Conservation (phyloP, 805 yeast genomes). For the Metschnikowia matae region DNA sequence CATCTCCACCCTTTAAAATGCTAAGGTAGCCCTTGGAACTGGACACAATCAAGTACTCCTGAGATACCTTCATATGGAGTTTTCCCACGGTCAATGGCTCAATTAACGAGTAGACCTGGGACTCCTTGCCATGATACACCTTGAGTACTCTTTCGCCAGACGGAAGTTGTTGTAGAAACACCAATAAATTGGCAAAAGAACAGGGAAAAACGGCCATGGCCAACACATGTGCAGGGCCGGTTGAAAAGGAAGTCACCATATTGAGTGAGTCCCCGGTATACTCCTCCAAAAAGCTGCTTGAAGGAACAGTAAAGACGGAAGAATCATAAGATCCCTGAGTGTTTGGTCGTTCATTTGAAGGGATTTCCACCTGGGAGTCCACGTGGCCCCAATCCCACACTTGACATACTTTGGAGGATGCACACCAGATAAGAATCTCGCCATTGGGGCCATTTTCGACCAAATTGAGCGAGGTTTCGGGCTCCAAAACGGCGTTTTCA, state of each 20-base stretch:
- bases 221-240: constrained; percentile 9
- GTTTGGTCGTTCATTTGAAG: too few species aligned
- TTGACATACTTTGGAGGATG: constrained; percentile 19
- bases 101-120: neutral
- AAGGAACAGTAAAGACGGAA: neutral
- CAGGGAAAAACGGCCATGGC: constrained; percentile 12
- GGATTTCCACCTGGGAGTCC: neutral
- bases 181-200: constrained; percentile 4
- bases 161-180: neutral
- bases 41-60: constrained; percentile 6
- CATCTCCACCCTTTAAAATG: constrained; percentile 3
- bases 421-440: constrained; percentile 28
- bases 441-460: constrained; percentile 31
- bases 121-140: neutral
- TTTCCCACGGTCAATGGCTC: neutral
- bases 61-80: constrained; percentile 13
- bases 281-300: constrained; percentile 2
- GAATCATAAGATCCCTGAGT: too few species aligned
- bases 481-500: neutral
- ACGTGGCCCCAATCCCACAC: constrained; percentile 33
- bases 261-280: constrained; percentile 9
- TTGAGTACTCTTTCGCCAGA: neutral
- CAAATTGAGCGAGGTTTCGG: constrained; percentile 3
- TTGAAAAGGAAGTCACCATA: constrained; percentile 4
- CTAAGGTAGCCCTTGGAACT: constrained; percentile 10